These are phyloP conservation scores for Phytopythium chamaehyphon DNA, from an alignment of 352 stramenopile genomes.

Conservation along the genomic window DNA sequence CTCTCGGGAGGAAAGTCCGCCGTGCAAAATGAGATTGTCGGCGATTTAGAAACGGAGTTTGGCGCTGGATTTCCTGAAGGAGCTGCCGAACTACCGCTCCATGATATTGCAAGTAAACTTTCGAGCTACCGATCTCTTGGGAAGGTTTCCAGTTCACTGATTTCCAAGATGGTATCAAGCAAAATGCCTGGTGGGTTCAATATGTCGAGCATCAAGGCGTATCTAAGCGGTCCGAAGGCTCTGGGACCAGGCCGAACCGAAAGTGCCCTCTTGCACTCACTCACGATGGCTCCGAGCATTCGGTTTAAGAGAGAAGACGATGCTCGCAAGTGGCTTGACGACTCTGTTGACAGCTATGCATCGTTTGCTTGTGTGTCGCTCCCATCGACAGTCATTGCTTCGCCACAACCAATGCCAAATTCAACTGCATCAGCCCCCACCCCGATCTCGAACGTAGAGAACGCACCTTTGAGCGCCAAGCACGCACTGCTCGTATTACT, in stretches of 20 bases:
- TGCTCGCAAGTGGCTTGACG: conserved; percentile 80
- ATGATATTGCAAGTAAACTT: conserved; percentile 68
- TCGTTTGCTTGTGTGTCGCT: conserved; percentile 72
- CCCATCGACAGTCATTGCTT: conserved; percentile 2
- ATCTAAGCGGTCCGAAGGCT: conserved; percentile 48
- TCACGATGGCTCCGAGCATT: conserved; percentile 51
- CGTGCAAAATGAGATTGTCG: conserved; percentile 86
- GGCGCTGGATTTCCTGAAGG: conserved; percentile 58
- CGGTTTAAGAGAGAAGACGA: conserved; percentile 72
- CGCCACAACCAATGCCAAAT: conserved; percentile 21
- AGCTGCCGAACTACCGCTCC: conserved; percentile 67
- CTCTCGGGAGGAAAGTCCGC: conserved; percentile 83
- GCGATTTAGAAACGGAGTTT: conserved; percentile 87
- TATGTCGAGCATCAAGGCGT: conserved; percentile 76
- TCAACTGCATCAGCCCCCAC: conserved; percentile 34
- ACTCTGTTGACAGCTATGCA: conserved; percentile 56
- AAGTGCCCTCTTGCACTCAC: conserved; percentile 66
- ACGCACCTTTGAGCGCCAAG: conserved; percentile 61
- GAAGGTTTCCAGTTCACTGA: conserved; percentile 53
- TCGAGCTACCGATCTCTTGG: conserved; percentile 62
- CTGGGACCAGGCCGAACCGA: conserved; percentile 73
- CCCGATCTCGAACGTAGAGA: conserved; percentile 45
- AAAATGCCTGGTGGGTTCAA: conserved; percentile 87
- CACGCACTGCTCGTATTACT: conserved; percentile 78
- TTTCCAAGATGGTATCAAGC: conserved; percentile 68